Conservation (phyloP, 1,139 yeast genomes). For the Cylindricascospora bacillispora region DNA sequence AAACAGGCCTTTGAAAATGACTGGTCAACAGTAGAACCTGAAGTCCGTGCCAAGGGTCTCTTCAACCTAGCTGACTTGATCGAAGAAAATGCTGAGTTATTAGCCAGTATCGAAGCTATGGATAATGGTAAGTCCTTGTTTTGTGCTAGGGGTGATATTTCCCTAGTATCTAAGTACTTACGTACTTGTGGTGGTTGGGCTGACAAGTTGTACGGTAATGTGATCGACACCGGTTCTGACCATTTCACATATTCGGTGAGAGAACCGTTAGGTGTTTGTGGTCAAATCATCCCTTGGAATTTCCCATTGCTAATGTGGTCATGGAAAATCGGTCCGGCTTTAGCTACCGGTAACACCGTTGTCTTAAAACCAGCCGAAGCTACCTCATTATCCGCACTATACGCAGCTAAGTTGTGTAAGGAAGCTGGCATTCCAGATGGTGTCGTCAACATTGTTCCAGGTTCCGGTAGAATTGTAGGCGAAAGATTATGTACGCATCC, state of each 20-base stretch:
- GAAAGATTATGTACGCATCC: constrained; percentile 47
- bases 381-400: constrained; percentile 70
- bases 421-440: constrained; percentile 77
- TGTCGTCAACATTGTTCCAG: constrained; percentile 62
- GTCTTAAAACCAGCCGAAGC: constrained; percentile 74
- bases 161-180: constrained; percentile 42
- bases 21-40: constrained; percentile 34
- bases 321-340: constrained; percentile 75
- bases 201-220: constrained; percentile 53
- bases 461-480: constrained; percentile 54
- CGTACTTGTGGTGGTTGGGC: constrained; percentile 71
- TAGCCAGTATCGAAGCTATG: constrained; percentile 54
- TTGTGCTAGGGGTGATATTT: constrained; percentile 43
- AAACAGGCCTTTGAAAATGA: constrained; percentile 30
- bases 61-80: constrained; percentile 49
- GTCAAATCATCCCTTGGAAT: constrained; percentile 82
- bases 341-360: constrained; percentile 72
- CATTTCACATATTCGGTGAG: constrained; percentile 38
- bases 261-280: constrained; percentile 70
- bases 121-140: constrained; percentile 63
- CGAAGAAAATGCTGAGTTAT: constrained; percentile 39
- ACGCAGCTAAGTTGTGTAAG: constrained; percentile 43
- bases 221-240: constrained; percentile 44
- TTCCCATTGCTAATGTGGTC: constrained; percentile 71
- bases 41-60: constrained; percentile 40